Percentiles rank a stretch among this genome's conserved stretches.
Conservation (phyloP, 352 stramenopile species). For the Phytophthora macrochlamydospora region DNA sequence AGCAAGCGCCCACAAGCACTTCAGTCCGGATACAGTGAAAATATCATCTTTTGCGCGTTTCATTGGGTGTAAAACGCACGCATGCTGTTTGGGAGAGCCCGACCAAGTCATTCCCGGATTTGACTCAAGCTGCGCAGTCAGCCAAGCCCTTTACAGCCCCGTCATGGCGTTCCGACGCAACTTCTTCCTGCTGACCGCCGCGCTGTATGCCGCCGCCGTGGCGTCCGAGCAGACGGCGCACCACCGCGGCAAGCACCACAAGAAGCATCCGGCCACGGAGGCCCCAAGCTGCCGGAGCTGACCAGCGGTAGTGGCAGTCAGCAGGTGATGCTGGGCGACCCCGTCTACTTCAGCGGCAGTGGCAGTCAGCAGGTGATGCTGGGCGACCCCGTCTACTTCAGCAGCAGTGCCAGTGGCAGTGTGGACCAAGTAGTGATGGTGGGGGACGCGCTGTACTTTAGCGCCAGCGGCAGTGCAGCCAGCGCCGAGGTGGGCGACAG, state of each 20-base stretch:
- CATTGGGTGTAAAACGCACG: too few relatives aligned
- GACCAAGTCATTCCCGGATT: constrained; percentile 30
- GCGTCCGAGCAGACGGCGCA: constrained; percentile 25
- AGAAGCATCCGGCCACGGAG: constrained; percentile 1
- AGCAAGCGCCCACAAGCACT: too few relatives aligned
- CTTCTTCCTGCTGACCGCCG: constrained; percentile 36
- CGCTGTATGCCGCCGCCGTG: constrained; percentile 25
- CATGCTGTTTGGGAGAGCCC: constrained; percentile 3
- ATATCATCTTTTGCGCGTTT: too few relatives aligned
- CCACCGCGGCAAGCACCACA: constrained; percentile 25
- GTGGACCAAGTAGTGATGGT: constrained; percentile 10
- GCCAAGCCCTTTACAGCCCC: not conserved
- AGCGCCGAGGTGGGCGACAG: constrained; percentile 16
- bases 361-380: constrained; percentile 4
- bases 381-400: not conserved
- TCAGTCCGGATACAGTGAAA: too few relatives aligned
- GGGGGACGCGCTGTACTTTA: constrained; percentile 10
- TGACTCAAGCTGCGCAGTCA: constrained; percentile 7
- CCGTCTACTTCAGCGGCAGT: not conserved
- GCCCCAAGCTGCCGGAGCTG: constrained; percentile 1
- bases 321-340: not conserved
- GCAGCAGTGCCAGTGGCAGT: constrained; percentile 23
- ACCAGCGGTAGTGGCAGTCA: not conserved
- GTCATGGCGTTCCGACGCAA: constrained; percentile 33
- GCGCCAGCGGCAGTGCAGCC: constrained; percentile 32